Evolutionary conservation across 2,329 filamentous ascomycete genomes (phyloP).

Genomic region (Hymenoscyphus scutula): DNA sequence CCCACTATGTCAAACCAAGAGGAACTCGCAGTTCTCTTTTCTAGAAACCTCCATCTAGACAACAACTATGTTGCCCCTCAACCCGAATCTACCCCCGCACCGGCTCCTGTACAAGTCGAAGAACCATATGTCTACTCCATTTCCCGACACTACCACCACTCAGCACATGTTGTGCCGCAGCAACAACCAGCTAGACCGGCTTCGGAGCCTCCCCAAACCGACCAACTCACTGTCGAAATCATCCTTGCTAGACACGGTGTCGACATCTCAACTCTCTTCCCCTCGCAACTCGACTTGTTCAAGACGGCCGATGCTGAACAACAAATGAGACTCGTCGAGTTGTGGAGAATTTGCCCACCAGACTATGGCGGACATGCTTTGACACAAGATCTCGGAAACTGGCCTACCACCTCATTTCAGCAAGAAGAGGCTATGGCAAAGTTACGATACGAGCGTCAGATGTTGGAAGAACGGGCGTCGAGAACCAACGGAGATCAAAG

Average conservation of each 20-base stretch:
- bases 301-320: conserved; percentile 70
- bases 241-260: conserved; percentile 67
- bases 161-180: conserved; percentile 59
- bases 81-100: conserved; percentile 35
- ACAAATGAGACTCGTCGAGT: conserved; percentile 71
- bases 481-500: conserved; percentile 39
- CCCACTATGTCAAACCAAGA: conserved; percentile 67
- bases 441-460: conserved; percentile 56
- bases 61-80: conserved; percentile 34
- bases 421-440: conserved; percentile 54
- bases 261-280: conserved; percentile 65
- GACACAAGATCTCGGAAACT: conserved; percentile 56
- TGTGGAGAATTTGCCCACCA: conserved; percentile 81
- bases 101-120: conserved; percentile 32
- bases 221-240: conserved; percentile 51
- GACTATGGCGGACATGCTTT: conserved; percentile 54
- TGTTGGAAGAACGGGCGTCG: conserved; percentile 42
- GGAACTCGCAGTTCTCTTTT: conserved; percentile 78
- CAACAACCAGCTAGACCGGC: conserved; percentile 47
- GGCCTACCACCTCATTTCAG: conserved; percentile 53
- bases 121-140: conserved; percentile 67
- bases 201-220: conserved; percentile 50
- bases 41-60: conserved; percentile 67
- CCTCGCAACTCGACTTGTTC: conserved; percentile 77
- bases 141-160: conserved; percentile 82